Evolutionary conservation across 495 filamentous ascomycete species (phyloP).

Genomic region (Hypoxylon rickii): DNA sequence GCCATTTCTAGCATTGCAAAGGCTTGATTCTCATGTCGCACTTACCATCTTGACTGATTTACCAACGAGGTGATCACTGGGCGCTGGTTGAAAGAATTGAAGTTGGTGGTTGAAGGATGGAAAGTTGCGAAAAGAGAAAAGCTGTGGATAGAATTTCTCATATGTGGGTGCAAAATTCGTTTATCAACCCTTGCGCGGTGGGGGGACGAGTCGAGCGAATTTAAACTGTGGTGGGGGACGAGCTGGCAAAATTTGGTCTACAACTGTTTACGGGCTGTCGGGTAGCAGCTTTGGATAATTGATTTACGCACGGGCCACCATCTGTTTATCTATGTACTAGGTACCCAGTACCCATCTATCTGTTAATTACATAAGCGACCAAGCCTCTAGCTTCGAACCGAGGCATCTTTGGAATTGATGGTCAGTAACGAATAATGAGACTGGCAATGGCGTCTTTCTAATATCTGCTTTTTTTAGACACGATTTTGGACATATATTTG

Average conservation of each 20-base stretch:
- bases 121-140: constrained; percentile 38
- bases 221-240: constrained; percentile 32
- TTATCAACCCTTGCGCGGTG: constrained; percentile 34
- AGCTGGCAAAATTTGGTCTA: constrained; percentile 9
- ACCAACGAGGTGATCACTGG: constrained; percentile 40
- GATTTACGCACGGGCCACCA: too few species aligned
- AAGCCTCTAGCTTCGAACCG: too few species aligned
- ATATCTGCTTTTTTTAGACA: too few species aligned
- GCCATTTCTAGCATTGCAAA: constrained; percentile 38
- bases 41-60: constrained; percentile 65
- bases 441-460: too few species aligned
- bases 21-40: constrained; percentile 32
- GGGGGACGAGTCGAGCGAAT: neutral
- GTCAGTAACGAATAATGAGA: too few species aligned
- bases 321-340: too few species aligned
- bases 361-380: too few species aligned
- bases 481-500: too few species aligned
- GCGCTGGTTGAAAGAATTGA: constrained; percentile 38
- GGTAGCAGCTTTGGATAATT: too few species aligned
- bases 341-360: too few species aligned
- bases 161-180: constrained; percentile 41
- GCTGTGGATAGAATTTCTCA: constrained; percentile 30
- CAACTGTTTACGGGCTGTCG: too few species aligned
- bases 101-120: constrained; percentile 26
- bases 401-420: too few species aligned